Evolutionary conservation across 2,329 filamentous ascomycete species (phyloP), one percentile per base, ranked within the genome.

Genomic region (Aspergillus proliferans): DNA sequence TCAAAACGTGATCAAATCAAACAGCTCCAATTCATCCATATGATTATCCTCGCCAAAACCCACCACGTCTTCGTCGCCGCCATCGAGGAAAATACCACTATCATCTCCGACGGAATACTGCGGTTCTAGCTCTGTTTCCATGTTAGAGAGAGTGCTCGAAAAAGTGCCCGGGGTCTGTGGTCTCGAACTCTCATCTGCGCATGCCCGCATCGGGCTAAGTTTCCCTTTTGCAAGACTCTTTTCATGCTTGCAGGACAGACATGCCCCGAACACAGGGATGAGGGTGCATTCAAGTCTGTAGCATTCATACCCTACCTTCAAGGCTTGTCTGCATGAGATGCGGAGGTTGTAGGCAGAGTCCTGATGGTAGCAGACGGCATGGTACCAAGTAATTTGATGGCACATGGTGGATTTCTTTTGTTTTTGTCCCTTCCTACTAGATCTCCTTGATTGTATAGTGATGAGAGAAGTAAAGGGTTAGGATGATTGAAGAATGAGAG

Each of bases 371-470:
- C 58, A 63, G 34, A 59, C 45, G 47, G 49, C 55, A 47, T 62
- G 53, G 33, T 56, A 59, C 58, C 58, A 63, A 28, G 28, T 47
- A 14, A 64, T 53, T 19, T 22, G 14, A 36, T 62, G 56, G 46
- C 60, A 64, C 62, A 65, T 62, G 34, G 34, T 38, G 10, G 15
- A 38, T 38, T 6, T 15, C 7, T 36, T 15, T 9, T 28, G 7
- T 28, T 28, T 28, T 28, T 9, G 3, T 28, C 26, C 26, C 3
- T 9, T 4, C 26, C 4, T 38, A 3, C 10, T 36, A 15, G 15
- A 2, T 38, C 7, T 15, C 15, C 2, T 38, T 15, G 8, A 4
- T 7, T 15, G 33, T 36, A 36, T 14, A 15, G 14, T 15, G 4
- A 36, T 36, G 33, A 36, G 14, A n/a, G 33, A 15, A 36, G 26